Percentiles rank a stretch among this genome's conserved stretches.
Evolutionary conservation across 257 asterid species (phyloP).

Genomic region (Hygrophila difformis): DNA sequence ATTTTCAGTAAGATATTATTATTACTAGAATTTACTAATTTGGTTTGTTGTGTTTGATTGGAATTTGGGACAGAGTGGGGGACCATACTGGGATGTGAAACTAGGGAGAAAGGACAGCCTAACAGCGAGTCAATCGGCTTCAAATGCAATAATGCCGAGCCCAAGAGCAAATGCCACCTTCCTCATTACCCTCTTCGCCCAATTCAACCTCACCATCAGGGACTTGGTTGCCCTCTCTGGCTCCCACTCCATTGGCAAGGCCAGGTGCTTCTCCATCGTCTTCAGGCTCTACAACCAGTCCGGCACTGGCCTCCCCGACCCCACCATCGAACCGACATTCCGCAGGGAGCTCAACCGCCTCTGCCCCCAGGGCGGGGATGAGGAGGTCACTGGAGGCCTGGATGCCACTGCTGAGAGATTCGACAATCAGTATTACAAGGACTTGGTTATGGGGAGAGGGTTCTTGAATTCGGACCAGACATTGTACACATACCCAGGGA

Average conservation of each 20-base stretch:
- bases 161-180: conserved; percentile 74
- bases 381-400: conserved; percentile 49
- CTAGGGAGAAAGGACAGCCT: conserved; percentile 77
- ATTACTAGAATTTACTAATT: too few relatives aligned
- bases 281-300: conserved; percentile 91
- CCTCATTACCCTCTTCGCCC: conserved; percentile 53
- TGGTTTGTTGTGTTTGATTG: background rate
- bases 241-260: conserved; percentile 88
- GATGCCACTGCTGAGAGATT: conserved; percentile 64
- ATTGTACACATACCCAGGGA: conserved; percentile 30
- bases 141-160: conserved; percentile 84
- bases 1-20: too few relatives aligned
- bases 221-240: conserved; percentile 94
- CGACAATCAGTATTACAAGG: conserved; percentile 74
- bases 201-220: conserved; percentile 53
- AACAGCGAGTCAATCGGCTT: conserved; percentile 74
- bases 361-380: conserved; percentile 70
- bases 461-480: conserved; percentile 83
- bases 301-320: conserved; percentile 81
- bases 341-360: conserved; percentile 39
- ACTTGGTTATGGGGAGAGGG: conserved; percentile 61
- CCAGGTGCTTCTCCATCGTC: conserved; percentile 70
- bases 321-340: conserved; percentile 44
- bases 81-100: conserved; percentile 84
- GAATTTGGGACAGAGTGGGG: conserved; percentile 56